Base-by-base conservation (phyloP, 177 flowering plant species). In the Tripterygium wilfordii region DNA sequence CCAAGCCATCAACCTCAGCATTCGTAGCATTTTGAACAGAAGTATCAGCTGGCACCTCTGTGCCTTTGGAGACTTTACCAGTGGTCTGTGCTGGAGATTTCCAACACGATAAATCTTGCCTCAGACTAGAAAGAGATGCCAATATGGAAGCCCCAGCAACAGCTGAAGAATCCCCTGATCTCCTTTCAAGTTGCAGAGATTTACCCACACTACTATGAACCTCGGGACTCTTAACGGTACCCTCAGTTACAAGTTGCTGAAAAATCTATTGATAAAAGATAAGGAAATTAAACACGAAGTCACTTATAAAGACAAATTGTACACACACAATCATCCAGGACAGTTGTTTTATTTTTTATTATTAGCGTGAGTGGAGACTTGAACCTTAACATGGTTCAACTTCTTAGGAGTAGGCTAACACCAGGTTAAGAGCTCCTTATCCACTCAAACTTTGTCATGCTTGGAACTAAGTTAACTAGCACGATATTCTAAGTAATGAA, bases 61-160 rank as follows among this genome's bases (percentile, higher is more conserved):
- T 36, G 42, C 68, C 74, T 44, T 55, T 76, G 25, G 68, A 68
- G 18, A 67, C 43, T 75, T 77, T 82, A 56, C 63, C 54, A 53
- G 56, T 50, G 43, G 53, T 52, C 46, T 56, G 75, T 32, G 68
- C 42, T 10, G 74, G 58, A 45, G 83, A 60, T 56, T 78, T 72
- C 70, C 75, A 68, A 42, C 71, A 75, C 13, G 91, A 68, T 24
- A 74, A 26, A 66, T 79, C 85, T 54, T 63, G 78, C 53, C 79
- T 62, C 50, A 68, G 45, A 57, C 60, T 72, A 53, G 96, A 85
- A 31, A 86, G 74, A 50, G 95, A 83, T 46, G 92, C 95, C 73
- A 88, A 66, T 54, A 83, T 80, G 24, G 89, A 72, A 19, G 90
- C 95, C 45, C 89, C 95, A 48, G 75, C 78, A 22, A 81, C 77